These are phyloP conservation scores for Leptographium radiaticola DNA, from an alignment of 2,329 filamentous ascomycete genomes.

Conservation along the genomic window DNA sequence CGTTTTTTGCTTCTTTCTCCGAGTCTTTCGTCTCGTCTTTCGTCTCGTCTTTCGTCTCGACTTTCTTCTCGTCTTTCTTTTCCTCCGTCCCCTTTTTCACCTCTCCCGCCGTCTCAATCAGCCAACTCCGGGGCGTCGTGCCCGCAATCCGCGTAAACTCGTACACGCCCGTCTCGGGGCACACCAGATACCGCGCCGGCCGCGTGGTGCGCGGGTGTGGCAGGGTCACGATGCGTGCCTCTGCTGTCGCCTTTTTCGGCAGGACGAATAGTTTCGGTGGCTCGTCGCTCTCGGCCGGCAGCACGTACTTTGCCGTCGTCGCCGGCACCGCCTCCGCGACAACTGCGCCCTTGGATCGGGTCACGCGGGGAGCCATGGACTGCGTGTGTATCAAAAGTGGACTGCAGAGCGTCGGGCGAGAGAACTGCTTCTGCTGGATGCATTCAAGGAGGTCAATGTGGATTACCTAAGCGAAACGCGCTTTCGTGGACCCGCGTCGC, in stretches of 20 bases:
- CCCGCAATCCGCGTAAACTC: constrained; percentile 48
- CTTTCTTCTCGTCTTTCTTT: neutral
- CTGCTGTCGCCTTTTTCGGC: constrained; percentile 37
- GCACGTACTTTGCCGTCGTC: constrained; percentile 25
- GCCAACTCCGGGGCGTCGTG: constrained; percentile 47
- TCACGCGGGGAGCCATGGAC: constrained; percentile 14
- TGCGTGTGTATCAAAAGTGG: constrained; percentile 11
- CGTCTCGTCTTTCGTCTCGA: neutral
- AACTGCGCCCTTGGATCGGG: constrained; percentile 28
- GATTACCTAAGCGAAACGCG: neutral
- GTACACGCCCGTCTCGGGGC: constrained; percentile 48
- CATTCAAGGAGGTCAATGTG: neutral
- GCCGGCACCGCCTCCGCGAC: constrained; percentile 15
- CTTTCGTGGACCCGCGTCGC: neutral
- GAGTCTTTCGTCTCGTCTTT: neutral
- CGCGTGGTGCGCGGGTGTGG: constrained; percentile 42
- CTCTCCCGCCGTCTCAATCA: constrained; percentile 24
- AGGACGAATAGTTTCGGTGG: constrained; percentile 47
- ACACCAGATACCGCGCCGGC: constrained; percentile 47
- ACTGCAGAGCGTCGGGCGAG: too few relatives aligned
- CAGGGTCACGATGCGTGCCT: constrained; percentile 45
- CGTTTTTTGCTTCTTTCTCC: neutral
- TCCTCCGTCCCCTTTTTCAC: neutral
- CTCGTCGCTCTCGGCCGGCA: constrained; percentile 26
- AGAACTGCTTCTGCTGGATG: neutral